Evolutionary conservation across 305 asterid species (phyloP).

Genomic region (Fraxinus xanthoxyloides): DNA sequence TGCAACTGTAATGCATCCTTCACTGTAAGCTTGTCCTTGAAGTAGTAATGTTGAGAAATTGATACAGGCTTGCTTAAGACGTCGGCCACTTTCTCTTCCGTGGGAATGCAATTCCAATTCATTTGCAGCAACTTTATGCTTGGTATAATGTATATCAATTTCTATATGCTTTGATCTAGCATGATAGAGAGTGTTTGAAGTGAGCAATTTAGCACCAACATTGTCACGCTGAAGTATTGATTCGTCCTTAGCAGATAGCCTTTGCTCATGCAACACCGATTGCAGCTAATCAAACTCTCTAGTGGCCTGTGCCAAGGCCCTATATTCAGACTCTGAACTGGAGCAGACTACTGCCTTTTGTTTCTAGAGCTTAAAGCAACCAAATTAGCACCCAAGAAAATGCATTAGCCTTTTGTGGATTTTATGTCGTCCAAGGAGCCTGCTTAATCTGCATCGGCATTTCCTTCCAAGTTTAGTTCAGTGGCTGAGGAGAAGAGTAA

Average conservation of each 20-base stretch:
- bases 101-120: neutral
- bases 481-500: too few species aligned
- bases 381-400: neutral
- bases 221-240: neutral
- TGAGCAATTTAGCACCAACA: neutral
- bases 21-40: neutral
- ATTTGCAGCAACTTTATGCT: neutral
- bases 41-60: neutral
- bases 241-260: neutral
- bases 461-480: neutral
- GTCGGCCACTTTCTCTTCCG: neutral
- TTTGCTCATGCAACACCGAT: neutral
- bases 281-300: neutral
- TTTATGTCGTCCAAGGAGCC: neutral
- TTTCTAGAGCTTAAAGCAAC: neutral
- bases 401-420: neutral
- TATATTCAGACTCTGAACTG: neutral
- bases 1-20: neutral
- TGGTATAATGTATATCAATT: neutral
- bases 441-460: neutral
- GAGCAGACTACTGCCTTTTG: neutral
- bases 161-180: neutral
- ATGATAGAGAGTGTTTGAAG: neutral
- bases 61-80: neutral
- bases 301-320: neutral